Evolutionary conservation across 139 green algal genomes (phyloP).

Genomic region (Trebouxia sp.): DNA sequence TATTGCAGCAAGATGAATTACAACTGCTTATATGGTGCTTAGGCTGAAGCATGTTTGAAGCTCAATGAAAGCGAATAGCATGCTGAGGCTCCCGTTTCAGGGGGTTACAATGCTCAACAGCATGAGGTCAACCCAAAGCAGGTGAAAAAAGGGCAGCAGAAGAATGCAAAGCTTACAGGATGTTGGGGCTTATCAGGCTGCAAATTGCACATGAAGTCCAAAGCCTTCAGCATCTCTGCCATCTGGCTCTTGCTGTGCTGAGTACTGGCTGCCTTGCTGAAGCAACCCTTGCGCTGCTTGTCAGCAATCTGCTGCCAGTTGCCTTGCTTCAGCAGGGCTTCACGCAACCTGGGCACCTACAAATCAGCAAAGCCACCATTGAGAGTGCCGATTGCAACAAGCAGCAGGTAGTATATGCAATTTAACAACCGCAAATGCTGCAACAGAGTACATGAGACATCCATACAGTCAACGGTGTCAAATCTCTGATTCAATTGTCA

Average conservation of each 20-base stretch:
- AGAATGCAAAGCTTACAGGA: neutral
- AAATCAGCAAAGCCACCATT: neutral
- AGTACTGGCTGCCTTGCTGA: conserved; percentile 34
- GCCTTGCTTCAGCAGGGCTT: conserved; percentile 46
- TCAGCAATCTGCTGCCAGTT: conserved; percentile 60
- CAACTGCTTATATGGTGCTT: no score
- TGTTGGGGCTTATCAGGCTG: conserved; percentile 25
- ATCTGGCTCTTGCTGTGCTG: conserved; percentile 43
- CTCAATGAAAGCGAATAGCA: no score
- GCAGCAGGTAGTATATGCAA: no score
- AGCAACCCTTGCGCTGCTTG: conserved; percentile 34
- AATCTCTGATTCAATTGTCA: no score
- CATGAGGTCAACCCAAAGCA: no score
- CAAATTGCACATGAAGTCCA: conserved; percentile 52
- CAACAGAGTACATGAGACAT: no score
- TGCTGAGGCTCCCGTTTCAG: no score
- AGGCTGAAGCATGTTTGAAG: no score
- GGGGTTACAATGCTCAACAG: no score
- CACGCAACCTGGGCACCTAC: conserved; percentile 60
- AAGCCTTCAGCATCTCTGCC: conserved; percentile 50
- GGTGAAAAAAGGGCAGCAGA: neutral
- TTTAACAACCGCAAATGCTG: no score
- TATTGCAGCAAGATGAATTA: no score
- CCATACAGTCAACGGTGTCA: no score
- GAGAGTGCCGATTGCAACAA: neutral